Percentiles rank a stretch among this genome's conserved stretches.
Conservation (phyloP, 2,329 filamentous ascomycete species). For the Penicillium aurantiogriseum region DNA sequence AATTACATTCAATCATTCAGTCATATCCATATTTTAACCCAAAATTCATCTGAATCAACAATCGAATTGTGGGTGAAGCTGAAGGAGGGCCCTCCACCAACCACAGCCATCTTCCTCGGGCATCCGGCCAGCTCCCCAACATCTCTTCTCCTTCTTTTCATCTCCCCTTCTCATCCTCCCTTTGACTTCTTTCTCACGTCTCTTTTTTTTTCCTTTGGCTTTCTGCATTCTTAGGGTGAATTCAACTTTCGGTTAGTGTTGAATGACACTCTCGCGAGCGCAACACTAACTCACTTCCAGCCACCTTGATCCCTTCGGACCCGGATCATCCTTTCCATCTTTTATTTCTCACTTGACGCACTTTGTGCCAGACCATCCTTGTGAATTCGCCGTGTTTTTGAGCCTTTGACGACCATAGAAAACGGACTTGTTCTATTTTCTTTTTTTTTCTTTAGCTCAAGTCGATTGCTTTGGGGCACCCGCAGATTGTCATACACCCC, state of each 20-base stretch:
- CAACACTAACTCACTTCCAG: conserved; percentile 32
- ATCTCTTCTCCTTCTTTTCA: conserved; percentile 22
- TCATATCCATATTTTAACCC: not conserved
- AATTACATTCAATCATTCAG: not conserved
- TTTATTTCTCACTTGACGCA: conserved; percentile 23
- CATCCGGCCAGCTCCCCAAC: conserved; percentile 24
- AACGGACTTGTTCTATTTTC: conserved; percentile 1
- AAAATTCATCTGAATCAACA: conserved; percentile 10
- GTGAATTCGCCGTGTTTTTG: conserved; percentile 17
- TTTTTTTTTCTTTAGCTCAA: conserved; percentile 1
- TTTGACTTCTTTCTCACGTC: conserved; percentile 25
- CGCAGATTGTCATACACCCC: conserved; percentile 14
- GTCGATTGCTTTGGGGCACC: conserved; percentile 16
- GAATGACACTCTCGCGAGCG: conserved; percentile 1
- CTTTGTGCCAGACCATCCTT: conserved; percentile 14
- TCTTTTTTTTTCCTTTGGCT: conserved; percentile 21
- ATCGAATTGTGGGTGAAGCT: conserved; percentile 26
- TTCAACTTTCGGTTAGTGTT: conserved; percentile 13
- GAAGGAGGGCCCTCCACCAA: conserved; percentile 24
- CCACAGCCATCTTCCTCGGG: conserved; percentile 22
- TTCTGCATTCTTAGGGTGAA: conserved; percentile 16
- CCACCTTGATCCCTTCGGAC: conserved; percentile 38
- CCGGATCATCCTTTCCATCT: conserved; percentile 25
- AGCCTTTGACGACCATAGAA: conserved; percentile 17
- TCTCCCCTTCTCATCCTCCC: conserved; percentile 25